Evolutionary conservation across 1,139 yeast species (phyloP).

Genomic region (Hyphopichia fennica): DNA sequence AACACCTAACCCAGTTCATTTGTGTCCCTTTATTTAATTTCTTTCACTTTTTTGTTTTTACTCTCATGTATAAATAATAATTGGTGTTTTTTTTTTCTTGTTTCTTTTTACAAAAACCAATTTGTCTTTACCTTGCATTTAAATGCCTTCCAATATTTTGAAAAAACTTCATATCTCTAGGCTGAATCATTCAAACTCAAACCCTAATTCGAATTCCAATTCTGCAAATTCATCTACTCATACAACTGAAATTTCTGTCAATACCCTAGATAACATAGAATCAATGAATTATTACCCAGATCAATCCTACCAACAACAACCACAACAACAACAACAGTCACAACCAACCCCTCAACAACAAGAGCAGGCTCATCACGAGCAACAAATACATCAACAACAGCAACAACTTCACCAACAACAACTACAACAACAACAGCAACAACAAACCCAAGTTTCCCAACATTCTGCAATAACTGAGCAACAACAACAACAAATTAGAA

Average conservation of each 20-base stretch:
- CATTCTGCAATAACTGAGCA: conserved; percentile 4
- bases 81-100: background rate
- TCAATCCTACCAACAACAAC: conserved; percentile 7
- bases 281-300: conserved; percentile 19
- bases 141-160: conserved; percentile 14
- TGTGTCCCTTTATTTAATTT: too few relatives aligned
- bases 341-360: conserved; percentile 4
- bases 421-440: conserved; percentile 7
- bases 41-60: too few relatives aligned
- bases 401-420: conserved; percentile 2
- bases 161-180: conserved; percentile 24
- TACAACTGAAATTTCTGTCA: conserved; percentile 10
- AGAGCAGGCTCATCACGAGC: conserved; percentile 6
- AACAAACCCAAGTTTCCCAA: conserved; percentile 2
- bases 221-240: conserved; percentile 10
- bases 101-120: too few relatives aligned
- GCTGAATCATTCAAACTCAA: conserved; percentile 5
- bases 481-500: conserved; percentile 7
- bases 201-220: conserved; percentile 10
- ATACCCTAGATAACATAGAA: conserved; percentile 15
- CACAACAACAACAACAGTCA: conserved; percentile 2
- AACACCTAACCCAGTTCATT: too few relatives aligned
- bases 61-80: too few relatives aligned
- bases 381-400: conserved; percentile 9
- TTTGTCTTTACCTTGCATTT: conserved; percentile 1